Percentiles rank a stretch among this genome's conserved stretches.
Evolutionary conservation across 257 asterid genomes (phyloP).

Genomic region (Henckelia pumila): DNA sequence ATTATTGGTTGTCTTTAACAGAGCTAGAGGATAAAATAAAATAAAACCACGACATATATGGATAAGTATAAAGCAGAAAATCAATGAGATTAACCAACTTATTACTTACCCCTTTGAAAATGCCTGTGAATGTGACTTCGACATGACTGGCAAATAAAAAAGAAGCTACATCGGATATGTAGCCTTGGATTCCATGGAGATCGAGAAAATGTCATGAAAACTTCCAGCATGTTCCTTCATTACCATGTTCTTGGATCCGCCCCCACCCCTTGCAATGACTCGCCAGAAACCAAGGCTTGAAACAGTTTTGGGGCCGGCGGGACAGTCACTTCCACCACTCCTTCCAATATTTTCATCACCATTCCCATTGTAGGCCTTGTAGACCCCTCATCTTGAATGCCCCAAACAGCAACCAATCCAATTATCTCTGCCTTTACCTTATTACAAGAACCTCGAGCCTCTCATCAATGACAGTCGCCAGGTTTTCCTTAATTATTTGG

Average conservation of each 20-base stretch:
- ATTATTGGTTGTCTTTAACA: background rate
- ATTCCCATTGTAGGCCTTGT: constrained; percentile 74
- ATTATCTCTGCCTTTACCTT: constrained; percentile 49
- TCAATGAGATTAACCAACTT: background rate
- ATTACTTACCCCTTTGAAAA: constrained; percentile 18
- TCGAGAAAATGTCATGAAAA: background rate
- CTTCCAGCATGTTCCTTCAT: constrained; percentile 27
- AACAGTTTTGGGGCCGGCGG: constrained; percentile 80
- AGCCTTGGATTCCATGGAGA: constrained; percentile 33
- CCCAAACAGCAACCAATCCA: constrained; percentile 69
- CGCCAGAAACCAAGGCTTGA: constrained; percentile 83
- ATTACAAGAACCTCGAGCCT: constrained; percentile 46
- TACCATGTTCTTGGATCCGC: constrained; percentile 34
- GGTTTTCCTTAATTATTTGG: constrained; percentile 54
- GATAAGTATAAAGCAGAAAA: background rate
- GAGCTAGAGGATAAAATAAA: background rate
- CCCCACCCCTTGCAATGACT: constrained; percentile 63
- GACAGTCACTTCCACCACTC: constrained; percentile 59
- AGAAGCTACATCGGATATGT: constrained; percentile 25
- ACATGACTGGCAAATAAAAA: background rate
- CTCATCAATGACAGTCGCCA: constrained; percentile 49
- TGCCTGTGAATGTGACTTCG: background rate
- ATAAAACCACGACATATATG: background rate
- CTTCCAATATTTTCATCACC: constrained; percentile 90
- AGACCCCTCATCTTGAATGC: constrained; percentile 77